These are phyloP conservation scores for Xylaria multiplex DNA, from an alignment of 2,329 filamentous ascomycete genomes.

Conservation along the genomic window DNA sequence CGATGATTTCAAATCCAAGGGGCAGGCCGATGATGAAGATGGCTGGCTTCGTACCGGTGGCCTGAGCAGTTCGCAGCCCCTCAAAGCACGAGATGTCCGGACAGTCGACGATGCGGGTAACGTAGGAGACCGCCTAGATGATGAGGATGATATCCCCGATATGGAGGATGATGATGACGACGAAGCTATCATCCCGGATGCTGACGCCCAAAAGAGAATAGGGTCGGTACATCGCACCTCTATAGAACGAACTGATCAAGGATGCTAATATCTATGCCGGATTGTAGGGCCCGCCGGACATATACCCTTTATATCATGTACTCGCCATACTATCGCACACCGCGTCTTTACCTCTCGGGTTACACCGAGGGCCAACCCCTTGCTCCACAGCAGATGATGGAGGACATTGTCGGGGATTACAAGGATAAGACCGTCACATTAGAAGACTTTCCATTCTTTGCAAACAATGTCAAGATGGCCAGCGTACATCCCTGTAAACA, in stretches of 20 bases:
- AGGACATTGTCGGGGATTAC: constrained; percentile 95
- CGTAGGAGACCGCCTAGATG: constrained; percentile 77
- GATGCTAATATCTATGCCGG: constrained; percentile 35
- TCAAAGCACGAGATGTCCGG: constrained; percentile 81
- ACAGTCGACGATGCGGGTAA: constrained; percentile 92
- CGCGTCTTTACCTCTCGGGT: constrained; percentile 92
- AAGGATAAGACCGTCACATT: constrained; percentile 99
- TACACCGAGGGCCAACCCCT: constrained; percentile 86
- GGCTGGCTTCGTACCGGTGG: constrained; percentile 93
- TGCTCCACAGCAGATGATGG: constrained; percentile 88
- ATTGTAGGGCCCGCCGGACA: constrained; percentile 80
- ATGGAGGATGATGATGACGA: constrained; percentile 99
- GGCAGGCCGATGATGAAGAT: constrained; percentile 73
- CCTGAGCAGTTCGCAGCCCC: constrained; percentile 76
- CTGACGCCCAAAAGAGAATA: constrained; percentile 59
- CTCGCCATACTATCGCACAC: constrained; percentile 94
- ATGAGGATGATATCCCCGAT: constrained; percentile 88
- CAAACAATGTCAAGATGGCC: constrained; percentile 92
- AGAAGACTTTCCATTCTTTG: constrained; percentile 96
- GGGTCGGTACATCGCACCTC: constrained; percentile 51
- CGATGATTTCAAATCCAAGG: constrained; percentile 66
- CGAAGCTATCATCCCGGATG: constrained; percentile 92
- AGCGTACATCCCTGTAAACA: constrained; percentile 98
- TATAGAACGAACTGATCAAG: background rate
- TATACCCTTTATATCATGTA: constrained; percentile 99